phyloP scores from a whole-genome alignment of 2,329 filamentous ascomycete genomes.

The Metarhizium rileyi region DNA sequence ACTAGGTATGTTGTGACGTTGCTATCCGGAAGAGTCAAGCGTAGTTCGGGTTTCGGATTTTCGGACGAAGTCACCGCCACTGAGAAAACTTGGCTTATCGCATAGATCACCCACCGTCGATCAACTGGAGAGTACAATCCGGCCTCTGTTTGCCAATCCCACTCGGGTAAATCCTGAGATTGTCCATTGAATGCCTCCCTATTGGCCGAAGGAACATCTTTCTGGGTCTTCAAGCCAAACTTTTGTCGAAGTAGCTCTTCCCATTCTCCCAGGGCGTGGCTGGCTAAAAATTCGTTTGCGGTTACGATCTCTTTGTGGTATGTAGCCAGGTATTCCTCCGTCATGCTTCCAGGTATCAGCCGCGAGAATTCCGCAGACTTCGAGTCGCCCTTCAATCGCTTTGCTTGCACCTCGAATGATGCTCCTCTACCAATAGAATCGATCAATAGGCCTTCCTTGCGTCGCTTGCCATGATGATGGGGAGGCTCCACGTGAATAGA shows the following conservation, averaged over 20 bases:
- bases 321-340: slow-evolving; percentile 37
- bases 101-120: slow-evolving; percentile 54
- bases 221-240: slow-evolving; percentile 33
- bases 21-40: slow-evolving; percentile 36
- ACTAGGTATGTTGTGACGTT: slow-evolving; percentile 50
- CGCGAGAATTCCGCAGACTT: slow-evolving; percentile 23
- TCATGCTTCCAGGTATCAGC: slow-evolving; percentile 39
- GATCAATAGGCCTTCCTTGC: slow-evolving; percentile 55
- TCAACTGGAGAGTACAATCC: slow-evolving; percentile 46
- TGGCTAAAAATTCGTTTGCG: slow-evolving; percentile 38
- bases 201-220: slow-evolving; percentile 10
- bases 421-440: slow-evolving; percentile 63
- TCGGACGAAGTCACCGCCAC: slow-evolving; percentile 36
- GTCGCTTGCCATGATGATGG: slow-evolving; percentile 43
- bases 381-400: slow-evolving; percentile 22
- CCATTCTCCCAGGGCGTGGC: slow-evolving; percentile 37
- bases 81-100: slow-evolving; percentile 51
- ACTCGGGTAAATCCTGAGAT: slow-evolving; percentile 29
- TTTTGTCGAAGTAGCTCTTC: slow-evolving; percentile 40
- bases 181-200: slow-evolving; percentile 12
- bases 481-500: slow-evolving; percentile 61
- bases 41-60: slow-evolving; percentile 21
- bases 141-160: slow-evolving; percentile 38
- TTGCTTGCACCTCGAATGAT: slow-evolving; percentile 25
- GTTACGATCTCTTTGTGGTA: slow-evolving; percentile 33